These are phyloP conservation scores for Styphnolobium japonicum DNA, from an alignment of 306 rosid species.

Conservation along the genomic window DNA sequence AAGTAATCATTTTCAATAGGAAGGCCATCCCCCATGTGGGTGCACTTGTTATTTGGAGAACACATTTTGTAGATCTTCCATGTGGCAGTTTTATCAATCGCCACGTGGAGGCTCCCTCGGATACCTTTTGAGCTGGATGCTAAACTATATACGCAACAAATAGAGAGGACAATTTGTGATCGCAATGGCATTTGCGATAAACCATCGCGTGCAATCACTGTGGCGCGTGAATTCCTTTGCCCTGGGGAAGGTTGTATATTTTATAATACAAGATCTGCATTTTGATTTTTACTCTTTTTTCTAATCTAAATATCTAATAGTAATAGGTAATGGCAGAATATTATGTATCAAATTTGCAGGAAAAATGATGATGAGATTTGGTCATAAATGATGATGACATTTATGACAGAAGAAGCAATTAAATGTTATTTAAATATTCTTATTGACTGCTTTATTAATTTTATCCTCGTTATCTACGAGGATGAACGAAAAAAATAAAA, in stretches of 20 bases:
- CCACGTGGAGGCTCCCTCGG: slow-evolving; percentile 54
- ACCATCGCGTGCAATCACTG: not conserved
- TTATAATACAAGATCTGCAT: no score
- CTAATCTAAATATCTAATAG: no score
- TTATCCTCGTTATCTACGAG: not conserved
- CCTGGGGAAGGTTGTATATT: not conserved
- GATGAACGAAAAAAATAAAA: not conserved
- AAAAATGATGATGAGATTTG: not conserved
- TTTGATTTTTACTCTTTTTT: no score
- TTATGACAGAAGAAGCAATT: not conserved
- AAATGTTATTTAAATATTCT: not conserved
- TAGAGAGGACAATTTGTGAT: not conserved
- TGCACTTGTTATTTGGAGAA: not conserved
- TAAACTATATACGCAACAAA: not conserved
- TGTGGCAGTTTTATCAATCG: not conserved
- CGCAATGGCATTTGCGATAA: not conserved
- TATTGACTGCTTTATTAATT: not conserved
- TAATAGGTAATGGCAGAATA: not conserved
- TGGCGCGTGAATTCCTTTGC: not conserved
- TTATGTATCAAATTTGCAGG: not conserved
- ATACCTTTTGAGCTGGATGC: slow-evolving; percentile 16
- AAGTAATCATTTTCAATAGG: not conserved
- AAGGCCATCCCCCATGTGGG: slow-evolving; percentile 25
- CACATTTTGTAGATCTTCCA: not conserved
- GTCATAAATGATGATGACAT: not conserved